phyloP scores from a whole-genome alignment of 2,329 filamentous ascomycete species.

The Microsporum ferrugineum region DNA sequence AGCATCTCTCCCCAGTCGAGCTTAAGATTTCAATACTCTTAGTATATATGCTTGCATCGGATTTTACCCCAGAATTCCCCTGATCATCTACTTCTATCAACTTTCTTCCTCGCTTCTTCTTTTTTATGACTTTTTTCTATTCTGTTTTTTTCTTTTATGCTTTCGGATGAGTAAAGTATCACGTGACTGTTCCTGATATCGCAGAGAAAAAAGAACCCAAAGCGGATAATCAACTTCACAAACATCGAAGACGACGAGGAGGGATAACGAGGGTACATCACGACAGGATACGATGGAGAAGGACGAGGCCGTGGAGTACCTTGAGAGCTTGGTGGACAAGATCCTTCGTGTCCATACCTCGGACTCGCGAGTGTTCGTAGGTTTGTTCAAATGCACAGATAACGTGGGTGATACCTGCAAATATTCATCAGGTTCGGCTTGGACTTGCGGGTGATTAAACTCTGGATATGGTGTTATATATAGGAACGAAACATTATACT shows the following conservation, averaged over 20 bases:
- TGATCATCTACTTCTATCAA: neutral
- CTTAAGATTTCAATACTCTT: neutral
- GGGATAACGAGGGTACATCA: neutral
- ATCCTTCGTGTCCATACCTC: conserved; percentile 67
- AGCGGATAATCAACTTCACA: neutral
- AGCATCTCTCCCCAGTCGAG: conserved; percentile 2
- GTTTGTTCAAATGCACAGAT: conserved; percentile 90
- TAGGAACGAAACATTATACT: conserved; percentile 85
- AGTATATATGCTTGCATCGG: neutral
- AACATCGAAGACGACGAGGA: neutral
- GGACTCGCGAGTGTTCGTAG: conserved; percentile 79
- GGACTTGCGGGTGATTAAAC: neutral
- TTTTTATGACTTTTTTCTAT: neutral
- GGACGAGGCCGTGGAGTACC: conserved; percentile 27
- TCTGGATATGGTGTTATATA: neutral
- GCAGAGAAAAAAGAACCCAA: neutral
- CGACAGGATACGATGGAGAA: conserved; percentile 24
- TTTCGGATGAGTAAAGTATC: neutral
- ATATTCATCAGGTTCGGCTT: neutral
- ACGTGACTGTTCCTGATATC: neutral
- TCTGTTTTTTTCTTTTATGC: no score
- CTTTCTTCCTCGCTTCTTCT: neutral
- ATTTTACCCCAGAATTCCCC: neutral
- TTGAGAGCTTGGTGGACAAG: conserved; percentile 59
- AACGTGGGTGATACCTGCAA: conserved; percentile 47